These are phyloP conservation scores for Naganishia albida DNA, from an alignment of 1,284 basidiomycete species.

Conservation along the genomic window DNA sequence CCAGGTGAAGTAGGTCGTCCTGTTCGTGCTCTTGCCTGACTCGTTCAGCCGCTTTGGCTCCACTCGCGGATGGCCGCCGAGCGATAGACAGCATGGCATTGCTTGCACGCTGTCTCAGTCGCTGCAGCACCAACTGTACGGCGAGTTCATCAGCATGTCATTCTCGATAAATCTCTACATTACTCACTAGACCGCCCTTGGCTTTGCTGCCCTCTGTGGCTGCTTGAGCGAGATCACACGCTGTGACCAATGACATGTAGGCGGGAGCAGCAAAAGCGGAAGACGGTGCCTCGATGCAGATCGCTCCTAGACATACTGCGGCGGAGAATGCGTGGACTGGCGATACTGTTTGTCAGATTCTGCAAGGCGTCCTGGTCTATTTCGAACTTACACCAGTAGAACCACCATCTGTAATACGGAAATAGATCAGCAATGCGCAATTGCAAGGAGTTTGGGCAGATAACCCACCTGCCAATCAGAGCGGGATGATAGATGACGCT, in stretches of 20 bases:
- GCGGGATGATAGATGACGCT: slow-evolving; percentile 50
- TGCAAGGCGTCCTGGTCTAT: not conserved
- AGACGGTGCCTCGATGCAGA: slow-evolving; percentile 48
- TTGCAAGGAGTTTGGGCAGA: not conserved
- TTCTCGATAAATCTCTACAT: not conserved
- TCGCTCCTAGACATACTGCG: slow-evolving; percentile 51
- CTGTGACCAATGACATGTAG: slow-evolving; percentile 46
- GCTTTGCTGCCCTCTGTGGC: slow-evolving; percentile 49
- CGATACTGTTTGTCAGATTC: not conserved
- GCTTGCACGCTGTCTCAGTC: slow-evolving; percentile 46
- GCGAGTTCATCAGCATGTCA: not conserved
- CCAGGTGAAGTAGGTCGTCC: slow-evolving; percentile 46
- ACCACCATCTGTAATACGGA: slow-evolving; percentile 38
- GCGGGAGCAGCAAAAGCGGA: slow-evolving; percentile 51
- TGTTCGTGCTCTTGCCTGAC: slow-evolving; percentile 35
- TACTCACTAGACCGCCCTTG: slow-evolving; percentile 45
- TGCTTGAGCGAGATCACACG: slow-evolving; percentile 49
- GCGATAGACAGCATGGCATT: slow-evolving; percentile 38
- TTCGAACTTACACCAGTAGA: slow-evolving; percentile 41
- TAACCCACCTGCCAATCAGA: slow-evolving; percentile 45
- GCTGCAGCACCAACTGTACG: slow-evolving; percentile 38
- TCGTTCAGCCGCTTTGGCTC: slow-evolving; percentile 6
- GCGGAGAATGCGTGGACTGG: slow-evolving; percentile 48
- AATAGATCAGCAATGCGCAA: not conserved
- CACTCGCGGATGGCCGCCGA: slow-evolving; percentile 13